Conservation (phyloP, 2,329 filamentous ascomycete genomes). For the Exophiala lecanii-corni region DNA sequence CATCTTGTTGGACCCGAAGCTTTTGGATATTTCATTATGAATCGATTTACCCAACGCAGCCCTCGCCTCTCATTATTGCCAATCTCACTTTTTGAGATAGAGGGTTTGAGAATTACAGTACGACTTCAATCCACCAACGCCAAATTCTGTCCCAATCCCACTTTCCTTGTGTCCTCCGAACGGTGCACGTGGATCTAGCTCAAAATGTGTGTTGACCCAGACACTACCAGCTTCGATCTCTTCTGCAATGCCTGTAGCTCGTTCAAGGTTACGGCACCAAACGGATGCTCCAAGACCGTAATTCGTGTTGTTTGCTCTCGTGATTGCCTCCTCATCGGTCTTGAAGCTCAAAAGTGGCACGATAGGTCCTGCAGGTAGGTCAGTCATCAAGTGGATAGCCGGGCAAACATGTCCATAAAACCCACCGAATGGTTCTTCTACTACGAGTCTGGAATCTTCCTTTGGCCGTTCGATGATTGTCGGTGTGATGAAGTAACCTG, state of each 20-base stretch:
- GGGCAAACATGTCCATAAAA: no score
- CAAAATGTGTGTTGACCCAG: slow-evolving; percentile 20
- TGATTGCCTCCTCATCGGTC: slow-evolving; percentile 56
- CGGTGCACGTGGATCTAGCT: slow-evolving; percentile 5
- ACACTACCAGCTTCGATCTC: slow-evolving; percentile 54
- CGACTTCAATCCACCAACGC: slow-evolving; percentile 23
- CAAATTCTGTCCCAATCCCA: slow-evolving; percentile 29
- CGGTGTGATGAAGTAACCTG: slow-evolving; percentile 55
- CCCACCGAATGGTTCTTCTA: slow-evolving; percentile 57
- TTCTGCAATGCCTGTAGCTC: slow-evolving; percentile 49
- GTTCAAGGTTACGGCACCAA: slow-evolving; percentile 50
- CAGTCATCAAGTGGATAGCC: no score
- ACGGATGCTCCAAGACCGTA: slow-evolving; percentile 55
- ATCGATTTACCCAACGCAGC: no score
- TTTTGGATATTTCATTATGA: no score
- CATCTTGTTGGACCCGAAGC: no score
- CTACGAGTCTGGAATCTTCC: slow-evolving; percentile 50
- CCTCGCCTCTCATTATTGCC: background rate
- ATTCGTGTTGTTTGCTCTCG: slow-evolving; percentile 49
- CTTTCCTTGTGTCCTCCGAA: slow-evolving; percentile 30
- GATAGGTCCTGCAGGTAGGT: slow-evolving; percentile 57
- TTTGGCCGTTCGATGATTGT: slow-evolving; percentile 56
- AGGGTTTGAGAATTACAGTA: slow-evolving; percentile 25
- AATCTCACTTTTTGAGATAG: slow-evolving; percentile 20
- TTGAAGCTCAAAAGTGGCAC: slow-evolving; percentile 58